These are phyloP conservation scores for Solanum phureja DNA, from an alignment of 257 asterid species.

Conservation along the genomic window DNA sequence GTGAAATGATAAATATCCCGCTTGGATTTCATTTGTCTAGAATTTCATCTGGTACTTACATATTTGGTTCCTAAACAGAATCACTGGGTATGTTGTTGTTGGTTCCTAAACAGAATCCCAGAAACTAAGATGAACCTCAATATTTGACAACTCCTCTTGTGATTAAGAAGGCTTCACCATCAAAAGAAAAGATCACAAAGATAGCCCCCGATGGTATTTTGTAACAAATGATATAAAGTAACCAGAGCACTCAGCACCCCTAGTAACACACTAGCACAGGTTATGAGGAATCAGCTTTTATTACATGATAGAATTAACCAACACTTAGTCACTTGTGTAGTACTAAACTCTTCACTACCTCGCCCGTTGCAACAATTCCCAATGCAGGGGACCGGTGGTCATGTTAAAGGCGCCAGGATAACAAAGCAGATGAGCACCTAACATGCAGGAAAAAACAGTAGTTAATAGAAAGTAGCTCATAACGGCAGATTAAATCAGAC, in stretches of 20 bases:
- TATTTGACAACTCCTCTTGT: not conserved
- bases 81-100: not conserved
- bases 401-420: conserved; percentile 94
- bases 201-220: not conserved
- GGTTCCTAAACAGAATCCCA: not conserved
- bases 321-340: not conserved
- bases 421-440: conserved; percentile 89
- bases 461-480: not conserved
- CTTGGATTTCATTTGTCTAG: not conserved
- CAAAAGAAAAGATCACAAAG: not conserved
- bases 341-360: conserved; percentile 32
- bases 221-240: not conserved
- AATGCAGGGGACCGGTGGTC: conserved; percentile 91
- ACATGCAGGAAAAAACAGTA: conserved; percentile 3
- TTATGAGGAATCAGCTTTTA: not conserved
- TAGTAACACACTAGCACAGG: not conserved
- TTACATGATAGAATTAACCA: not conserved
- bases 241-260: not conserved
- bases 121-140: not conserved
- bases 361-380: conserved; percentile 88
- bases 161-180: not conserved
- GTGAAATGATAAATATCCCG: not conserved
- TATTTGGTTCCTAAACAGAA: not conserved
- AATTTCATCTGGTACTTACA: not conserved
- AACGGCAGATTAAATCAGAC: not conserved